phyloP scores from a whole-genome alignment of 352 stramenopile species.

The Halophytophthora polymorphica region DNA sequence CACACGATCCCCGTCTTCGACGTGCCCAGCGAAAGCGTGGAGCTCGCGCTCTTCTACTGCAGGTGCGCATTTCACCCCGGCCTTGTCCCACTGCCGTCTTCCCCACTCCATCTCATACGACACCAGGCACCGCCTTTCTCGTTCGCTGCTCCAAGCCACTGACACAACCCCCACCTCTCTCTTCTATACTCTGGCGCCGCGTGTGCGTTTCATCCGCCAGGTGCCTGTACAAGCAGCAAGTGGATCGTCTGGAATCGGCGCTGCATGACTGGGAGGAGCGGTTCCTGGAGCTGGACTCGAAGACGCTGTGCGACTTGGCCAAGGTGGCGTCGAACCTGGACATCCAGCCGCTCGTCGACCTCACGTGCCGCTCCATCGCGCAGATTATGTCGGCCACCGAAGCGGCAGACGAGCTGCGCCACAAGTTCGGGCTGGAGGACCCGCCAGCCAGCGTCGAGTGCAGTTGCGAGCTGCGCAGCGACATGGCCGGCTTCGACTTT shows the following conservation, averaged over 20 bases:
- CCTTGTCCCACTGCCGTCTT: too few species aligned
- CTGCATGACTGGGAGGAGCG: constrained; percentile 65
- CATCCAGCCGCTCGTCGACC: constrained; percentile 77
- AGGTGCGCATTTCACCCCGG: constrained; percentile 25
- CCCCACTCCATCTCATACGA: too few species aligned
- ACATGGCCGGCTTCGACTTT: constrained; percentile 72
- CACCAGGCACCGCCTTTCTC: background rate
- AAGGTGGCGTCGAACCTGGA: constrained; percentile 81
- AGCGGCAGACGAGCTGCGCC: constrained; percentile 66
- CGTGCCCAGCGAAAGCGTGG: constrained; percentile 65
- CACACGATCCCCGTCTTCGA: constrained; percentile 77
- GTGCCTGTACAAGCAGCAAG: constrained; percentile 75
- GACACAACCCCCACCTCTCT: background rate
- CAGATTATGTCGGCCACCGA: constrained; percentile 85
- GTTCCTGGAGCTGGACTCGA: constrained; percentile 72
- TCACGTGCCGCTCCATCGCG: constrained; percentile 77
- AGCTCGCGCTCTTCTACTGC: constrained; percentile 73
- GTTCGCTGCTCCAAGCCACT: background rate
- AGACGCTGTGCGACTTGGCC: constrained; percentile 73
- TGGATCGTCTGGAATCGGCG: constrained; percentile 51
- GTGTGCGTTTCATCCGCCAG: constrained; percentile 18
- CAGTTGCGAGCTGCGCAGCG: constrained; percentile 48
- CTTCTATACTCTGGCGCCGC: constrained; percentile 4
- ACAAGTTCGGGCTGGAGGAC: constrained; percentile 78
- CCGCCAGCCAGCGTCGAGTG: constrained; percentile 32